These are phyloP conservation scores for Rhizopogon vesiculosus DNA, from an alignment of 768 basidiomycete species.

Conservation along the genomic window DNA sequence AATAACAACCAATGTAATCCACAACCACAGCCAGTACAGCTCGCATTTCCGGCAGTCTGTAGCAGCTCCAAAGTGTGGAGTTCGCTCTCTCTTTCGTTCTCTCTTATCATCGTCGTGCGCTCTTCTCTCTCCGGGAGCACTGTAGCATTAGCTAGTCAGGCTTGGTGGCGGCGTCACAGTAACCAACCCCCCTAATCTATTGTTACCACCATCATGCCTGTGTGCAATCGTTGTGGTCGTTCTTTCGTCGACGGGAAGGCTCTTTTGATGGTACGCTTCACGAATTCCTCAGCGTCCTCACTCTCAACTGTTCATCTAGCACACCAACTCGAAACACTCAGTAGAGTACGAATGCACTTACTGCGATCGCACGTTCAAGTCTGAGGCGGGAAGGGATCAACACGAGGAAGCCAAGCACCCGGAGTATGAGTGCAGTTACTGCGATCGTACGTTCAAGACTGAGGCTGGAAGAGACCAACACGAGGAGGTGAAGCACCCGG, in stretches of 20 bases:
- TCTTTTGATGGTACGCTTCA: conserved; percentile 9
- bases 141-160: background rate
- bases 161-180: background rate
- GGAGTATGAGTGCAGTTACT: too few relatives aligned
- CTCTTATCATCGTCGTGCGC: background rate
- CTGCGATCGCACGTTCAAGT: conserved; percentile 6
- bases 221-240: conserved; percentile 14
- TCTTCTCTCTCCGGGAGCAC: background rate
- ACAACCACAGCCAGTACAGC: too few relatives aligned
- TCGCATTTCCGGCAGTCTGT: too few relatives aligned
- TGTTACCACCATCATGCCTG: conserved; percentile 11
- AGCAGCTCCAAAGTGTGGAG: background rate
- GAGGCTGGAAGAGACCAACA: conserved; percentile 3
- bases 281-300: too few relatives aligned
- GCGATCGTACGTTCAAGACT: too few relatives aligned
- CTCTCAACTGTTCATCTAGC: background rate
- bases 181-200: background rate
- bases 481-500: background rate
- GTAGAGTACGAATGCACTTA: conserved; percentile 3
- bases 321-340: background rate
- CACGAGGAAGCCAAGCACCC: background rate
- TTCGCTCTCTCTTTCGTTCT: background rate
- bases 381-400: conserved; percentile 3
- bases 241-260: conserved; percentile 8
- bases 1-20: too few relatives aligned